Evolutionary conservation across 805 yeast species (phyloP).

Genomic region (Metschnikowia picachoensis): DNA sequence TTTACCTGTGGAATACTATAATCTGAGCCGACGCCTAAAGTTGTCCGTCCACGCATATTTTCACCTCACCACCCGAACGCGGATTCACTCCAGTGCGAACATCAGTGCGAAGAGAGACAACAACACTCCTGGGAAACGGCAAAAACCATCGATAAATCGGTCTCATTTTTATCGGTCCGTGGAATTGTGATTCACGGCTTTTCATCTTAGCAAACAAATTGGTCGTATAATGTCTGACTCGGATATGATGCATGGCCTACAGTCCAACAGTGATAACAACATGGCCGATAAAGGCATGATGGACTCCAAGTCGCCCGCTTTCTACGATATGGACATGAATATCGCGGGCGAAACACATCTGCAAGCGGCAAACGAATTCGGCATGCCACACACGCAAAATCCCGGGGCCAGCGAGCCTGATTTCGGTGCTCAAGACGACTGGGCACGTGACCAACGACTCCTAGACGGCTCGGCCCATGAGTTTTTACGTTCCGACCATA

Average conservation of each 20-base stretch:
- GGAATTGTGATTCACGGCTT: no score
- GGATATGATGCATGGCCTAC: slow-evolving; percentile 15
- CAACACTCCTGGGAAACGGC: no score
- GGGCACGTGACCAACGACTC: background rate
- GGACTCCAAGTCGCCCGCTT: slow-evolving; percentile 4
- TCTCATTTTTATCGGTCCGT: no score
- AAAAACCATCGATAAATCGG: no score
- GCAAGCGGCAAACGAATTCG: background rate
- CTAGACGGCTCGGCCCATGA: background rate
- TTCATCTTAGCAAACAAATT: background rate
- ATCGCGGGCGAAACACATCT: background rate
- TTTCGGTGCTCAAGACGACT: background rate
- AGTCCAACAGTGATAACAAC: slow-evolving; percentile 8
- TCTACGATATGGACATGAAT: slow-evolving; percentile 15
- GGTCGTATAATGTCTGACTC: slow-evolving; percentile 13
- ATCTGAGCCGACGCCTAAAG: no score
- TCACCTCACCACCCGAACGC: no score
- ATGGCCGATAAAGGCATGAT: slow-evolving; percentile 4
- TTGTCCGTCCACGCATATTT: no score
- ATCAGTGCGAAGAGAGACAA: no score
- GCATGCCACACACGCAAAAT: background rate
- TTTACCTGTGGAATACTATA: no score
- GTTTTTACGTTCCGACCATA: background rate
- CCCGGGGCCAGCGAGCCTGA: background rate
- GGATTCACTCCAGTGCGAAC: no score